These are phyloP conservation scores for Elsinoe australis DNA, from an alignment of 2,329 filamentous ascomycete genomes.

Conservation along the genomic window DNA sequence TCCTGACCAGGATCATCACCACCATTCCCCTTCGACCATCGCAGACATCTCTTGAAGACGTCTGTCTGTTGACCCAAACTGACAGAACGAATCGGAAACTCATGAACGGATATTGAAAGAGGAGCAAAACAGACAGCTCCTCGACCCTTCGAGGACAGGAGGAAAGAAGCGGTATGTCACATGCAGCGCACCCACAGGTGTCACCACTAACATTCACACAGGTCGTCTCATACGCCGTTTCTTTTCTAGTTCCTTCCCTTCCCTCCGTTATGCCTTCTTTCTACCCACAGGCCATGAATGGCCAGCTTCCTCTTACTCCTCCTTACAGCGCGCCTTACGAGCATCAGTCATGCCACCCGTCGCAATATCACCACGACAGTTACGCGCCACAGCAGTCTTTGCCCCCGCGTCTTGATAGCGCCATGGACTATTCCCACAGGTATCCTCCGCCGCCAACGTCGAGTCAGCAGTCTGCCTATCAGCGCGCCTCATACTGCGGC, in stretches of 20 bases:
- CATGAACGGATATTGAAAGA: conserved; percentile 20
- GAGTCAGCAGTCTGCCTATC: conserved; percentile 20
- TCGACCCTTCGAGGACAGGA: conserved; percentile 18
- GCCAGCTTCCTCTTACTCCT: conserved; percentile 41
- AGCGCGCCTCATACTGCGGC: conserved; percentile 23
- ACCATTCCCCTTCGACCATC: too few relatives aligned
- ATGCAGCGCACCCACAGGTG: background rate
- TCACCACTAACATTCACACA: conserved; percentile 5
- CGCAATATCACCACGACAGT: conserved; percentile 40
- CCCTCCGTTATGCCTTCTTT: conserved; percentile 44
- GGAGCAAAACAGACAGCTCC: conserved; percentile 19
- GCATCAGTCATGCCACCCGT: conserved; percentile 36
- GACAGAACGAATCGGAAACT: conserved; percentile 4
- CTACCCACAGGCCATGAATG: conserved; percentile 39
- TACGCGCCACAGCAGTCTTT: conserved; percentile 36
- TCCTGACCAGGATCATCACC: background rate
- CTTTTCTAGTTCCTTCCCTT: conserved; percentile 32
- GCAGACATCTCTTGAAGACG: conserved; percentile 5
- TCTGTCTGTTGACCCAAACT: background rate
- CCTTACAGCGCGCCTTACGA: conserved; percentile 42
- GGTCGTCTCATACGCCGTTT: conserved; percentile 37
- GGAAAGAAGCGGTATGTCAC: conserved; percentile 20
- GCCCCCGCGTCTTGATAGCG: conserved; percentile 36
- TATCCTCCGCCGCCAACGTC: conserved; percentile 19
- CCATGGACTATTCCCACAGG: conserved; percentile 38